A percentile compares a stretch with the other conserved stretches of the same genome.
phyloP scores from a whole-genome alignment of 2,329 filamentous ascomycete genomes.

The Paecilomyces sp. region DNA sequence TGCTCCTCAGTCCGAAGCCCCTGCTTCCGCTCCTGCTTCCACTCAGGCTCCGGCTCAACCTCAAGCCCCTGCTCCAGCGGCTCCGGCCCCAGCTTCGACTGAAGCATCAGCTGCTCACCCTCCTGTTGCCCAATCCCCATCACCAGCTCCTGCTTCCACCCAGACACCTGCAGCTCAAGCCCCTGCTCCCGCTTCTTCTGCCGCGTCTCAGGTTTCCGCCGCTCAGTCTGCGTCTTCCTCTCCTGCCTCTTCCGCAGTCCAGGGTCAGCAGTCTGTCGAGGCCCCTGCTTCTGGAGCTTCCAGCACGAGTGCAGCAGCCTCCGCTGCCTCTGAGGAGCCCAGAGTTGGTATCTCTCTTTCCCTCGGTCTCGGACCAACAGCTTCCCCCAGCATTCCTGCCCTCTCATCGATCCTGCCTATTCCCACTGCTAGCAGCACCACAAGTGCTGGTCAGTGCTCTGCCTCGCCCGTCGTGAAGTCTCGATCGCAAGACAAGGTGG shows the following conservation, averaged over 20 bases:
- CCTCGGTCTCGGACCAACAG: not conserved
- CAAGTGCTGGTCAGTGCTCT: slow-evolving; percentile 3
- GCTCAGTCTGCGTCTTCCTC: not conserved
- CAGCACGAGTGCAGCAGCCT: not conserved
- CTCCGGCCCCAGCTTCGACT: slow-evolving; percentile 2
- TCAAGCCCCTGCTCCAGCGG: slow-evolving; percentile 3
- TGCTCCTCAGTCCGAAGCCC: slow-evolving; percentile 8
- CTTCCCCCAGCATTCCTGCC: not conserved
- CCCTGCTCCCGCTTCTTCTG: not conserved
- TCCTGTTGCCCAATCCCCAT: not conserved
- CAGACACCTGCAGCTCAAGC: not conserved
- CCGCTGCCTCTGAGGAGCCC: not conserved
- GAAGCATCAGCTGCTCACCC: slow-evolving; percentile 5
- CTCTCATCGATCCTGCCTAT: slow-evolving; percentile 1
- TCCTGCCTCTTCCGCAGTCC: not conserved
- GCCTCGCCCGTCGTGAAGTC: slow-evolving; percentile 27
- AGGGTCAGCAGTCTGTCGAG: not conserved
- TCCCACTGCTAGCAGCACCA: not conserved
- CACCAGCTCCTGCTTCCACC: not conserved
- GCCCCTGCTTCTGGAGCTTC: not conserved
- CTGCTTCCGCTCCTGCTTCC: slow-evolving; percentile 5
- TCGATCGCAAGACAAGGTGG: slow-evolving; percentile 54
- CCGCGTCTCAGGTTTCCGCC: not conserved
- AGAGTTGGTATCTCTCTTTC: not conserved
- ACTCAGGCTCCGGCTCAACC: not conserved